These are phyloP conservation scores for Pueraria montana DNA, from an alignment of 306 rosid species.

Conservation along the genomic window DNA sequence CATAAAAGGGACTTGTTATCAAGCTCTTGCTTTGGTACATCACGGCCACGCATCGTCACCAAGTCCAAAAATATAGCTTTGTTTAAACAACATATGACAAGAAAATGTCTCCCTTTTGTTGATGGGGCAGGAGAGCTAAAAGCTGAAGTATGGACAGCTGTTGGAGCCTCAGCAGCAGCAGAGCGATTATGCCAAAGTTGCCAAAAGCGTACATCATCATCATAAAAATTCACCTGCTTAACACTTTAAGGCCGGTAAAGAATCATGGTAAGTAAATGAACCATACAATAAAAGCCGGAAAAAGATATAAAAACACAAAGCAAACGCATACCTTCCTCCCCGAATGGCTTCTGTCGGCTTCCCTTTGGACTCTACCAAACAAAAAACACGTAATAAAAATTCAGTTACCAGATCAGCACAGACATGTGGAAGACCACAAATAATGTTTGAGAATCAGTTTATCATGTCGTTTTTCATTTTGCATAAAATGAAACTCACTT, in stretches of 20 bases:
- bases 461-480: neutral
- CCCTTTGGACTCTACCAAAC: constrained; percentile 77
- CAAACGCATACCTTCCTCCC: constrained; percentile 86
- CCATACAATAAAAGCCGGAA: constrained; percentile 11
- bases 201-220: constrained; percentile 98
- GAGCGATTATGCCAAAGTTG: constrained; percentile 91
- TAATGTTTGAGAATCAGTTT: constrained; percentile 19
- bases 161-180: constrained; percentile 96
- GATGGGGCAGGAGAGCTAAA: constrained; percentile 88
- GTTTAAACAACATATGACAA: constrained; percentile 95
- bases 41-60: constrained; percentile 99
- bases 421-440: constrained; percentile 25
- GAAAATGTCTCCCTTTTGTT: constrained; percentile 97
- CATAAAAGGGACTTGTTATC: constrained; percentile 95
- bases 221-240: constrained; percentile 93
- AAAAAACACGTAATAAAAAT: constrained; percentile 26
- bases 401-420: constrained; percentile 32
- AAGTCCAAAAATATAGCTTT: constrained; percentile 98
- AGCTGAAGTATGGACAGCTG: constrained; percentile 82
- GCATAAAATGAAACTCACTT: constrained; percentile 31
- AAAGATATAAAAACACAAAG: constrained; percentile 30
- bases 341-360: constrained; percentile 97
- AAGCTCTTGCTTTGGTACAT: constrained; percentile 96
- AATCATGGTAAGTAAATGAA: constrained; percentile 49
- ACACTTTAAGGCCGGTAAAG: constrained; percentile 67